Evolutionary conservation across 805 yeast species (phyloP).

Genomic region (Schizosaccharomyces cryophilus): DNA sequence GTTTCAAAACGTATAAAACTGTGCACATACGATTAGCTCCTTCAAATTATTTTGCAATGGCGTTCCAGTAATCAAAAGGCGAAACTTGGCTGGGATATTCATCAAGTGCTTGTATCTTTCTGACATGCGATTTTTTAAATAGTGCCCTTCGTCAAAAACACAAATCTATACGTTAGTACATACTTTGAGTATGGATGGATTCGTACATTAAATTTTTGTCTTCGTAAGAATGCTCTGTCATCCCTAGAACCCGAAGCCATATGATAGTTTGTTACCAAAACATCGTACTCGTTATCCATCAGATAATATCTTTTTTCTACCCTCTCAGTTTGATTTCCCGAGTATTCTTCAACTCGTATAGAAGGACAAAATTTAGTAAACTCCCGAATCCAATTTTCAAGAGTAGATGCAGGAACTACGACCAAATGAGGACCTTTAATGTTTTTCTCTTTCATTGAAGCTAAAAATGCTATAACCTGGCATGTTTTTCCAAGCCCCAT

Average conservation of each 20-base stretch:
- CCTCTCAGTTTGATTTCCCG: constrained; percentile 77
- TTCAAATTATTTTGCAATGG: constrained; percentile 80
- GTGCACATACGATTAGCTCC: constrained; percentile 33
- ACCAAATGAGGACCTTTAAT: constrained; percentile 65
- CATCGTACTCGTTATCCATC: constrained; percentile 41
- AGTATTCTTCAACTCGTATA: constrained; percentile 52
- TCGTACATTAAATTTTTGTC: constrained; percentile 68
- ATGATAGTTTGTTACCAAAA: constrained; percentile 79
- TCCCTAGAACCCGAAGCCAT: constrained; percentile 77
- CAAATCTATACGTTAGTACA: constrained; percentile 69
- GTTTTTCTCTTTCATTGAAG: constrained; percentile 41
- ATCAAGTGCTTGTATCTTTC: constrained; percentile 85
- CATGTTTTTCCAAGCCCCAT: constrained; percentile 97
- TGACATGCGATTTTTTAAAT: constrained; percentile 71
- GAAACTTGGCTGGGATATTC: constrained; percentile 65
- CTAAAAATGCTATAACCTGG: constrained; percentile 80
- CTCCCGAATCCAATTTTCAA: constrained; percentile 94
- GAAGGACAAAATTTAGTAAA: constrained; percentile 68
- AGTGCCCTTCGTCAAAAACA: constrained; percentile 55
- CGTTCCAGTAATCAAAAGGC: constrained; percentile 81
- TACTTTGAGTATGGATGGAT: constrained; percentile 40
- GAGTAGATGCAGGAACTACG: constrained; percentile 87
- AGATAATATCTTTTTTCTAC: constrained; percentile 32
- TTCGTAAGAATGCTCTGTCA: constrained; percentile 56
- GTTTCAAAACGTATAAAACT: not conserved